Evolutionary conservation across 371 early-diverging fungal species (phyloP).

Genomic region (Lichtheimia ramosa): DNA sequence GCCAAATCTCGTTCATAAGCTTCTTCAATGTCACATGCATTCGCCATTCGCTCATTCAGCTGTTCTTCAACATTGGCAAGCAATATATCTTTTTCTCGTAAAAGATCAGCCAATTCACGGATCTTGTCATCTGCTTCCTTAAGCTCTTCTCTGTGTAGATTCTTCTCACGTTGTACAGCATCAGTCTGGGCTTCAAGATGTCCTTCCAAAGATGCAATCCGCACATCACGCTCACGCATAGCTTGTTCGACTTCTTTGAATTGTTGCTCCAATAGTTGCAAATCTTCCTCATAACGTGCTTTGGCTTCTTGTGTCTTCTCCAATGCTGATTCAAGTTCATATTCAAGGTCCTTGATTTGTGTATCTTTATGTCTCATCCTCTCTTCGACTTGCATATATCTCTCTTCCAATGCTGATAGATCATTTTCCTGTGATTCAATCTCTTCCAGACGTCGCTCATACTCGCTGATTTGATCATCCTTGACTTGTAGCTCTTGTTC

Average conservation of each 20-base stretch:
- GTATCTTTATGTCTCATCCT: constrained; percentile 18
- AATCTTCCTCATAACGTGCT: constrained; percentile 17
- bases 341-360: constrained; percentile 12
- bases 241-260: constrained; percentile 27
- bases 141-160: constrained; percentile 32
- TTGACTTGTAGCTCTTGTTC: constrained; percentile 20
- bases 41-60: constrained; percentile 9
- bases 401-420: constrained; percentile 17
- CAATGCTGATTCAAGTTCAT: constrained; percentile 13
- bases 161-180: constrained; percentile 33
- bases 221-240: constrained; percentile 38
- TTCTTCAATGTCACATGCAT: constrained; percentile 3
- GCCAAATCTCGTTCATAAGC: constrained; percentile 15
- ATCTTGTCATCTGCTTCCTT: constrained; percentile 27
- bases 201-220: constrained; percentile 36
- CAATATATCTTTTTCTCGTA: constrained; percentile 22
- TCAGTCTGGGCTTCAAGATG: constrained; percentile 35
- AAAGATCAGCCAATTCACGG: constrained; percentile 1
- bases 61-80: constrained; percentile 17
- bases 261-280: constrained; percentile 17
- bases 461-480: constrained; percentile 18
- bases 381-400: constrained; percentile 15
- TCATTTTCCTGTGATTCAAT: constrained; percentile 17
- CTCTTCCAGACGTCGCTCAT: constrained; percentile 15
- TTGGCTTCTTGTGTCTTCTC: constrained; percentile 19